These are phyloP conservation scores for Trichophyton benhamiae DNA, from an alignment of 2,329 filamentous ascomycete species.

Conservation along the genomic window DNA sequence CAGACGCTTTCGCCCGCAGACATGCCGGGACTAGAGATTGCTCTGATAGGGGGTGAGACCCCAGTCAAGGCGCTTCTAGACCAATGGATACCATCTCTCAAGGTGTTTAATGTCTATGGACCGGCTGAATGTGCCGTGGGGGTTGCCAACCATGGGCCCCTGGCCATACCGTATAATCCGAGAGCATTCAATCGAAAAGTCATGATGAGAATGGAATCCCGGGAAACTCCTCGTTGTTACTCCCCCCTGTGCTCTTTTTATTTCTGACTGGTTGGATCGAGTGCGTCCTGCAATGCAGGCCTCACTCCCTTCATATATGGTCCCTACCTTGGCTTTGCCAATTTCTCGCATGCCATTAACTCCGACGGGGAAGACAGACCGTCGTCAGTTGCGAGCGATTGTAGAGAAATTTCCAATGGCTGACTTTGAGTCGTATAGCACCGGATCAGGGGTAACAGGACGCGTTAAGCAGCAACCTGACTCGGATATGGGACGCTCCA, in stretches of 20 bases:
- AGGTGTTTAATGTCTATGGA: conserved; percentile 29
- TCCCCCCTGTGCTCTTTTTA: neutral
- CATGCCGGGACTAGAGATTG: conserved; percentile 21
- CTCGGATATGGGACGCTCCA: too few species aligned
- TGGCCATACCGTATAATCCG: neutral
- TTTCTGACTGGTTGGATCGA: neutral
- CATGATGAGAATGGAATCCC: neutral
- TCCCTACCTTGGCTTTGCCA: neutral
- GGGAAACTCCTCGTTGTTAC: neutral
- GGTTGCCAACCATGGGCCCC: neutral
- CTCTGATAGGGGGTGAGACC: conserved; percentile 23
- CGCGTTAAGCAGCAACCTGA: too few species aligned
- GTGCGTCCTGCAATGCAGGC: conserved; percentile 6
- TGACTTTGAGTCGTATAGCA: neutral
- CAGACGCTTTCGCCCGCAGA: conserved; percentile 32
- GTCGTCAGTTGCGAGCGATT: conserved; percentile 13
- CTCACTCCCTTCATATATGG: conserved; percentile 6
- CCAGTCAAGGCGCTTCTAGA: conserved; percentile 15
- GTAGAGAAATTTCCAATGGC: conserved; percentile 11
- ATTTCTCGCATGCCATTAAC: conserved; percentile 2
- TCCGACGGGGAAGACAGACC: conserved; percentile 5
- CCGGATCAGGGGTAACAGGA: neutral
- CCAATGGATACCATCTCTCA: conserved; percentile 19
- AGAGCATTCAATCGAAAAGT: neutral
- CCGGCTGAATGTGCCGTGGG: conserved; percentile 9